Evolutionary conservation across 805 yeast genomes (phyloP).

Genomic region (Lipomyces yamanashiensis): DNA sequence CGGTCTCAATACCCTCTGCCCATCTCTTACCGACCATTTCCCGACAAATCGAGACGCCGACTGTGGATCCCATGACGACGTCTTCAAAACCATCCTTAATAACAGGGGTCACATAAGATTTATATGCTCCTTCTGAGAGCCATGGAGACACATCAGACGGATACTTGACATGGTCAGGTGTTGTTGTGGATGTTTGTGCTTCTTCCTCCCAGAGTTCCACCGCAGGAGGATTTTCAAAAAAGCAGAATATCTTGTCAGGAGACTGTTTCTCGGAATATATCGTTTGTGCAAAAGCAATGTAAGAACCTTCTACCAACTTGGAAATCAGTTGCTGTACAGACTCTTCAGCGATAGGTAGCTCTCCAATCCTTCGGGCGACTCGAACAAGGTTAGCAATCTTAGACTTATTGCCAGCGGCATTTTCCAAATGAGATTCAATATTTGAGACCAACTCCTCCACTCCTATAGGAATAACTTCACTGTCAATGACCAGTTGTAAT

Average conservation of each 20-base stretch:
- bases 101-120: slow-evolving; percentile 19
- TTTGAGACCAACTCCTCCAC: slow-evolving; percentile 1
- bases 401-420: slow-evolving; percentile 8
- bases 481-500: slow-evolving; percentile 10
- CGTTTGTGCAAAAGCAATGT: slow-evolving; percentile 13
- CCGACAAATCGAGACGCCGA: slow-evolving; percentile 25
- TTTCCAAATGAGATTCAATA: slow-evolving; percentile 2
- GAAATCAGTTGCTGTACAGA: not conserved
- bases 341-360: not conserved
- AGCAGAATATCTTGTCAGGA: not conserved
- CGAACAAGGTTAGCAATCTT: slow-evolving; percentile 14
- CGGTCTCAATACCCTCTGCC: slow-evolving; percentile 13
- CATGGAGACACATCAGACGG: slow-evolving; percentile 30
- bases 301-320: slow-evolving; percentile 3
- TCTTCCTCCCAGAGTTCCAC: slow-evolving; percentile 28
- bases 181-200: not conserved
- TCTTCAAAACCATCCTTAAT: slow-evolving; percentile 22
- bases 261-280: slow-evolving; percentile 4
- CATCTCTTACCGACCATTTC: slow-evolving; percentile 23
- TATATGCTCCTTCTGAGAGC: slow-evolving; percentile 19
- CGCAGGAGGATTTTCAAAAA: slow-evolving; percentile 5
- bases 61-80: slow-evolving; percentile 18
- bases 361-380: slow-evolving; percentile 20
- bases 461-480: slow-evolving; percentile 21
- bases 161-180: not conserved